Conservation (phyloP, 139 green algal genomes). For the Coccomyxa sp. region DNA sequence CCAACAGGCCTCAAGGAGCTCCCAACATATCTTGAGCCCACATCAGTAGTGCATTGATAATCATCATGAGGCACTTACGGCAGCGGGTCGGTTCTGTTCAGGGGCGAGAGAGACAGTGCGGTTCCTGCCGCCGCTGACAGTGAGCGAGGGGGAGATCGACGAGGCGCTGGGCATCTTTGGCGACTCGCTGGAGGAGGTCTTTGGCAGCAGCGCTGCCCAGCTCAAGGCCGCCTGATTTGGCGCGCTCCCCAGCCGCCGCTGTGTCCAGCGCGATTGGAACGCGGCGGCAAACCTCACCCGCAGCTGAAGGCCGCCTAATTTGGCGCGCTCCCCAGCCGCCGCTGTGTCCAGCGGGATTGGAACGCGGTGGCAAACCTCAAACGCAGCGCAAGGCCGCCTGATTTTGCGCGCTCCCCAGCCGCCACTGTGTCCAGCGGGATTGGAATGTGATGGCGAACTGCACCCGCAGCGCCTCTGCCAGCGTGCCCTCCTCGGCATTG, state of each 20-base stretch:
- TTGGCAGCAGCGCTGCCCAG: constrained; percentile 9
- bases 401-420: neutral
- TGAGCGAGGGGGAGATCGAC: constrained; percentile 54
- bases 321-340: neutral
- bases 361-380: too few relatives aligned
- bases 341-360: too few relatives aligned
- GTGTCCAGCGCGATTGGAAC: too few relatives aligned
- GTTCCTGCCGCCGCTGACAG: constrained; percentile 73
- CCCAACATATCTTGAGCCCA: too few relatives aligned
- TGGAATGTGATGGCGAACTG: too few relatives aligned
- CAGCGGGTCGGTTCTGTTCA: neutral
- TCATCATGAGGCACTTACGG: too few relatives aligned
- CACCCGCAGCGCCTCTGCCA: too few relatives aligned
- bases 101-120: constrained; percentile 66
- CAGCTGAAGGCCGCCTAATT: neutral
- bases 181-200: constrained; percentile 41
- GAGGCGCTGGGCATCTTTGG: constrained; percentile 44
- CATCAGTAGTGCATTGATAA: too few relatives aligned
- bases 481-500: too few relatives aligned
- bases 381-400: neutral
- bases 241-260: neutral
- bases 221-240: neutral
- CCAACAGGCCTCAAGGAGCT: too few relatives aligned
- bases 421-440: too few relatives aligned
- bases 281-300: too few relatives aligned